A percentile compares a stretch with the other conserved stretches of the same genome.
Evolutionary conservation across 345 rosid species (phyloP).

Genomic region (Rhizophora mangle): DNA sequence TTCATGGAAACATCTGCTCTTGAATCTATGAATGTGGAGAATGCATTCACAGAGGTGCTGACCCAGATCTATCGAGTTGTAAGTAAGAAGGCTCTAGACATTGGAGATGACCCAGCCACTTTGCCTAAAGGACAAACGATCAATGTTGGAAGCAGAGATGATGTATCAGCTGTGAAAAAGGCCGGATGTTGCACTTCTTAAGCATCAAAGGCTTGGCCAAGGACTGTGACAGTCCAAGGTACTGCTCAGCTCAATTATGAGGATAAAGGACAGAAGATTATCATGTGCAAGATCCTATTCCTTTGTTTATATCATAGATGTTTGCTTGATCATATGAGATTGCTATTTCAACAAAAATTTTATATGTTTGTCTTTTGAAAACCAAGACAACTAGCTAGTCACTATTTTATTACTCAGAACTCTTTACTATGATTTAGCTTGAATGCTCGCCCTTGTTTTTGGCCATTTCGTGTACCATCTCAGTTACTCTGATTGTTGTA

Average conservation of each 20-base stretch:
- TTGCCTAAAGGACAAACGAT: conserved; percentile 31
- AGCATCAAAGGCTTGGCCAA: neutral
- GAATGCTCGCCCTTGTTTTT: too few species aligned
- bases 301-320: conserved; percentile 14
- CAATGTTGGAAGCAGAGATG: conserved; percentile 31
- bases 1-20: conserved; percentile 39
- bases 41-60: conserved; percentile 32
- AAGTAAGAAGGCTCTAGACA: conserved; percentile 33
- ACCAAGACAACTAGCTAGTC: neutral
- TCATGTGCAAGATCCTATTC: neutral
- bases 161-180: conserved; percentile 30
- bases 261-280: neutral
- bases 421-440: too few species aligned
- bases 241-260: neutral
- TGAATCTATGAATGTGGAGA: conserved; percentile 32
- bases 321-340: conserved; percentile 2
- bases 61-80: conserved; percentile 31
- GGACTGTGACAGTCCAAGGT: neutral
- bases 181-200: conserved; percentile 29
- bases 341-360: neutral
- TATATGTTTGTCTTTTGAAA: neutral
- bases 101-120: conserved; percentile 27
- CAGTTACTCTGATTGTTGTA: too few species aligned
- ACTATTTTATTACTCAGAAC: neutral
- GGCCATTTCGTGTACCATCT: too few species aligned